Evolutionary conservation across 306 rosid species (phyloP), one percentile per base, ranked within the genome.

Genomic region (Fragaria nilgerrensis): DNA sequence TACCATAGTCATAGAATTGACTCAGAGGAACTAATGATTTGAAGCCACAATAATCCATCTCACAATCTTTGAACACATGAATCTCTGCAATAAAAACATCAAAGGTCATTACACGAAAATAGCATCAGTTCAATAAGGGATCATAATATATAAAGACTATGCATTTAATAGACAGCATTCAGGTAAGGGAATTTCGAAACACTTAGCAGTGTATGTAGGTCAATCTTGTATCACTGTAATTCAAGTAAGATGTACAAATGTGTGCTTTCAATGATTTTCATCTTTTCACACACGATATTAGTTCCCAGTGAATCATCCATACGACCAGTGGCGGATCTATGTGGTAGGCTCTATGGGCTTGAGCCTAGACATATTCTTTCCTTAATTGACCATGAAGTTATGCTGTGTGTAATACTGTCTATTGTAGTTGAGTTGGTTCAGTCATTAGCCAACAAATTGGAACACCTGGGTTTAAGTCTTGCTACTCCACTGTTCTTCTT

Each of bases 11-110:
- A 5, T 10, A 47, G 17, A 62, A 27, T 19, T 29, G 41, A 45
- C 43, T 25, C 9, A 75, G 59, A 45, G 78, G 70, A 32, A 62
- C 47, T 5, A 75, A 29, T 29, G 29, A 75, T 0, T 41, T 19
- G 78, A 75, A 62, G 78, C 58, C 78, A 39, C 44, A 29, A 27
- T 27, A 44, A 58, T 45, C 12, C 27, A 8, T 75, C 16, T 20
- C 71, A 16, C 27, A 16, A 44, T 32, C 36, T 44, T 17, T 29
- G n/a, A 75, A 75, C 59, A 59, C 27, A 48, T 62, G 78, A 1
- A 70, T 27, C 10, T 53, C 77, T 73, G 77, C 37, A 39, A 34
- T 3, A 19, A 20, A 53, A 55, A 37, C 52, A 48, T 48, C 19
- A 56, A 22, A 56, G 58, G 58, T 17, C 58, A 50, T 5, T 50